These are phyloP conservation scores for Elsinoe arachidis DNA, from an alignment of 2,329 filamentous ascomycete genomes.

Conservation along the genomic window DNA sequence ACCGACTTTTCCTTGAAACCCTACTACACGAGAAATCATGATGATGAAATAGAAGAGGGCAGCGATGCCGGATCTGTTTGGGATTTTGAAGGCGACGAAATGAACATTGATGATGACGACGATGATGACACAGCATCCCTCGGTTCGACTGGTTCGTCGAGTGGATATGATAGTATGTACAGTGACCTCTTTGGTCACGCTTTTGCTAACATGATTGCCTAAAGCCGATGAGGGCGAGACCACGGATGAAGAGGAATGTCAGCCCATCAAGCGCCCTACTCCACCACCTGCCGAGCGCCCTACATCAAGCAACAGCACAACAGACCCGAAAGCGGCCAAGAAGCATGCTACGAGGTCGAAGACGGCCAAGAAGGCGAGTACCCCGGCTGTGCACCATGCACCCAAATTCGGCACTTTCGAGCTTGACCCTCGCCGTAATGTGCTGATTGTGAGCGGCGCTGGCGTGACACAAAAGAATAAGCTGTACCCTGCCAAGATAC, in stretches of 20 bases:
- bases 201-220: slow-evolving; percentile 20
- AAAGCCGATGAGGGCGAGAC: slow-evolving; percentile 30
- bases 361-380: slow-evolving; percentile 14
- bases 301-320: neutral
- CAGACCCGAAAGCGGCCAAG: slow-evolving; percentile 12
- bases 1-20: slow-evolving; percentile 23
- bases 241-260: slow-evolving; percentile 24
- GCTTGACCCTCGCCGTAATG: slow-evolving; percentile 20
- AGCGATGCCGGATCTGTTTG: slow-evolving; percentile 26
- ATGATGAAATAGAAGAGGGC: slow-evolving; percentile 22
- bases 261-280: slow-evolving; percentile 8
- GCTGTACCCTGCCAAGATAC: slow-evolving; percentile 18
- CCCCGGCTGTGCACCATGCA: slow-evolving; percentile 7
- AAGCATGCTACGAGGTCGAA: slow-evolving; percentile 11
- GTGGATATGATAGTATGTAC: slow-evolving; percentile 26
- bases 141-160: slow-evolving; percentile 21
- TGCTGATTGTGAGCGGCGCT: slow-evolving; percentile 17
- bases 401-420: slow-evolving; percentile 22
- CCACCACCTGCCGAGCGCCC: slow-evolving; percentile 10
- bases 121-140: slow-evolving; percentile 24
- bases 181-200: slow-evolving; percentile 3
- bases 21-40: slow-evolving; percentile 17
- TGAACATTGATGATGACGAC: slow-evolving; percentile 25
- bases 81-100: slow-evolving; percentile 28
- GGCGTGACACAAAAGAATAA: slow-evolving; percentile 15